Evolutionary conservation across 768 basidiomycete species (phyloP).

Genomic region (Phaffia tasmanica): DNA sequence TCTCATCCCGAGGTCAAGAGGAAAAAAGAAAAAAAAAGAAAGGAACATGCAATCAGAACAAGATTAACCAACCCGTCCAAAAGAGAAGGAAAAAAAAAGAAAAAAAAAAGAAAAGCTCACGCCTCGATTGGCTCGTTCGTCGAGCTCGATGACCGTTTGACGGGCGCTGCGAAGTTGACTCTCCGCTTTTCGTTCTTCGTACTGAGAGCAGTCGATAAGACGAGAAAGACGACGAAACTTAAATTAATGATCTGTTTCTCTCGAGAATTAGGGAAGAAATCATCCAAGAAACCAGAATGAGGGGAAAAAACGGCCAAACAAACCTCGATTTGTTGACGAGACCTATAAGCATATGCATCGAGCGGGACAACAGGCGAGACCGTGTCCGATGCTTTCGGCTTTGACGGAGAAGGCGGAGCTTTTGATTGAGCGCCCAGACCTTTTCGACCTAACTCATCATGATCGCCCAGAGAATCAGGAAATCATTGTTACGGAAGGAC

Average conservation of each 20-base stretch:
- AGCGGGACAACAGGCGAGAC: constrained; percentile 42
- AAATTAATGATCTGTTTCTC: no score
- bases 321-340: constrained; percentile 52
- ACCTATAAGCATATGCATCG: constrained; percentile 53
- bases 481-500: neutral
- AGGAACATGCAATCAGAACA: constrained; percentile 13
- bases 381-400: constrained; percentile 49
- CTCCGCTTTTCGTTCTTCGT: constrained; percentile 64
- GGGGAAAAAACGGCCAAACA: no score
- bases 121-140: constrained; percentile 55
- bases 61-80: constrained; percentile 5
- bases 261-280: no score
- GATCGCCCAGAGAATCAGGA: neutral
- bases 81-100: neutral
- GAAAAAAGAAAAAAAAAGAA: constrained; percentile 2
- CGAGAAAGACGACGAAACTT: no score
- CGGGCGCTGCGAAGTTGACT: constrained; percentile 59
- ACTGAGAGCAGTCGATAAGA: constrained; percentile 32
- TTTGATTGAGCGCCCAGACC: constrained; percentile 55
- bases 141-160: constrained; percentile 60
- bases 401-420: constrained; percentile 51
- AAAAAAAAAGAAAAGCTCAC: constrained; percentile 40
- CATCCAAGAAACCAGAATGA: no score
- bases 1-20: constrained; percentile 6
- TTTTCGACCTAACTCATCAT: constrained; percentile 50